phyloP scores from a whole-genome alignment of 306 rosid species.

The Benincasa hispida region DNA sequence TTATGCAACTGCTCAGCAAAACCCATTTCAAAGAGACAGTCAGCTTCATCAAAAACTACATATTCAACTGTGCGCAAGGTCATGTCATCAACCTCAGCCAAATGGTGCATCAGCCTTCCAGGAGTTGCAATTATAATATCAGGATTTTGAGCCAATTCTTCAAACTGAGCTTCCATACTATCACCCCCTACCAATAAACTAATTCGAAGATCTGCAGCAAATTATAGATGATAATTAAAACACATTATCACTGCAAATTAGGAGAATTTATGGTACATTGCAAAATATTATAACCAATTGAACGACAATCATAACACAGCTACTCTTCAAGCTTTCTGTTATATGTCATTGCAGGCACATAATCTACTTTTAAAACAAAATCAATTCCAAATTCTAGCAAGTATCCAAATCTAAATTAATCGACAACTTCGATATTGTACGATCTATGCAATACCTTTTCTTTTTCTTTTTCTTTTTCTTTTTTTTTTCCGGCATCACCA shows the following conservation, averaged over 20 bases:
- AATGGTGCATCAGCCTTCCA: constrained; percentile 93
- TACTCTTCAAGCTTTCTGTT: neutral
- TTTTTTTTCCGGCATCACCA: too few relatives aligned
- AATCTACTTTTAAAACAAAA: neutral
- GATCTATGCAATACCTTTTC: too few relatives aligned
- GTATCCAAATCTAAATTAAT: too few relatives aligned
- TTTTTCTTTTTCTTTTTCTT: too few relatives aligned
- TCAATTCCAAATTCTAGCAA: neutral
- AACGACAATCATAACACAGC: neutral
- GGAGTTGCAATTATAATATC: constrained; percentile 91
- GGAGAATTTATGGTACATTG: neutral
- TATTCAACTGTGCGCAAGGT: constrained; percentile 68
- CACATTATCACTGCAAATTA: neutral
- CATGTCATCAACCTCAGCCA: constrained; percentile 85
- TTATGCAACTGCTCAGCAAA: constrained; percentile 78
- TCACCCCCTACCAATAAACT: constrained; percentile 95
- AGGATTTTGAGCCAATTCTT: constrained; percentile 71
- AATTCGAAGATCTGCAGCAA: constrained; percentile 53
- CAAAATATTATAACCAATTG: neutral
- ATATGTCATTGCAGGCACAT: neutral
- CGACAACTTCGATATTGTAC: too few relatives aligned
- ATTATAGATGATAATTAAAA: neutral
- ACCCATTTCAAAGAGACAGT: constrained; percentile 76
- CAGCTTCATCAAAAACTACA: constrained; percentile 92
- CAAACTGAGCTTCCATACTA: constrained; percentile 86